phyloP scores from a whole-genome alignment of 768 basidiomycete genomes.

The Gloeophyllum trabeum region DNA sequence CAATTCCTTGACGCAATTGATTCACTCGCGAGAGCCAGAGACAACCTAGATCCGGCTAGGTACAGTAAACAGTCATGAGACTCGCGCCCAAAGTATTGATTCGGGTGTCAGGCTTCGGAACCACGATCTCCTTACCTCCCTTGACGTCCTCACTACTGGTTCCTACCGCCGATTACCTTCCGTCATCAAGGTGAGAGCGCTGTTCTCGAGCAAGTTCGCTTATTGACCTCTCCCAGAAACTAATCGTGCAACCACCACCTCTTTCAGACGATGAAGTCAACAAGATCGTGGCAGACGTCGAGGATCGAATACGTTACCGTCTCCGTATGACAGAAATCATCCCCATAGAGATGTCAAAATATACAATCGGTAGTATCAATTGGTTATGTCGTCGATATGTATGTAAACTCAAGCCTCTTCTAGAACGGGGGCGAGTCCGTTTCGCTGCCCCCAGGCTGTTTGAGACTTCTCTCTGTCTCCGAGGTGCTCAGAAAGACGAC shows the following conservation, averaged over 20 bases:
- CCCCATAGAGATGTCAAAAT: constrained; percentile 70
- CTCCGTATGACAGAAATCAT: constrained; percentile 70
- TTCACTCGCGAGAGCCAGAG: constrained; percentile 52
- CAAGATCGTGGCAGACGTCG: constrained; percentile 58
- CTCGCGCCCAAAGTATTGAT: neutral
- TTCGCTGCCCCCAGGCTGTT: constrained; percentile 69
- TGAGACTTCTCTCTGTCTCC: constrained; percentile 61
- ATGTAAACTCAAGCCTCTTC: no score
- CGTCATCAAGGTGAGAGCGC: constrained; percentile 52
- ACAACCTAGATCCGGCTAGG: constrained; percentile 72
- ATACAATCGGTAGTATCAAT: constrained; percentile 63
- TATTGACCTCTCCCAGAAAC: constrained; percentile 57
- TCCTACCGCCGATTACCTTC: constrained; percentile 78
- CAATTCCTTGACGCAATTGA: constrained; percentile 68
- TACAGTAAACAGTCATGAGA: constrained; percentile 16
- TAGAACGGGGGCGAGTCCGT: constrained; percentile 69
- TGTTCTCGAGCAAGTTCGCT: neutral
- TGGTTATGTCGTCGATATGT: no score
- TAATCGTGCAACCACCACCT: constrained; percentile 50
- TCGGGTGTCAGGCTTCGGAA: constrained; percentile 60
- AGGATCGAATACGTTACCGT: constrained; percentile 69
- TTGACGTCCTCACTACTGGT: constrained; percentile 82
- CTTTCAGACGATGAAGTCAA: constrained; percentile 57
- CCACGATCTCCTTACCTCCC: constrained; percentile 85
- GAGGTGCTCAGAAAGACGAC: constrained; percentile 55